Conservation (phyloP, 2,329 filamentous ascomycete species). For the Purpureocillium takamizusanense region DNA sequence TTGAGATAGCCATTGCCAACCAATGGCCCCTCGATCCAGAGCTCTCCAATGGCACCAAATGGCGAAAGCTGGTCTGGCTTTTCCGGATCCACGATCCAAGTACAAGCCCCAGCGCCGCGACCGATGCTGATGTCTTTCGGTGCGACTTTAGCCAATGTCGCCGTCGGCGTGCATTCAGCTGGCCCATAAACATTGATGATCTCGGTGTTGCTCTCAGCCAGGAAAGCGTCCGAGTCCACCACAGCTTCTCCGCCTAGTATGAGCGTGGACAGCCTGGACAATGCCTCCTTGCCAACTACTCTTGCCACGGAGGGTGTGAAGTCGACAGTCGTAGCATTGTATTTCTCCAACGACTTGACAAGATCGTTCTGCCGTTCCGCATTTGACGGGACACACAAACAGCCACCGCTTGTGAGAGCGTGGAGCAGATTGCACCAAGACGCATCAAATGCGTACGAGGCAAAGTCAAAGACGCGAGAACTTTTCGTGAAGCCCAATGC, state of each 20-base stretch:
- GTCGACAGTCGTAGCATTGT: slow-evolving; percentile 6
- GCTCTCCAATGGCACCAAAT: slow-evolving; percentile 10
- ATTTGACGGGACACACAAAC: slow-evolving; percentile 11
- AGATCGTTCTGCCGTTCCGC: slow-evolving; percentile 6
- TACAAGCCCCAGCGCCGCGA: slow-evolving; percentile 2
- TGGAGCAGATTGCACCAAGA: slow-evolving; percentile 11
- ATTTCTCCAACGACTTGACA: slow-evolving; percentile 4
- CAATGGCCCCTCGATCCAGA: slow-evolving; percentile 10
- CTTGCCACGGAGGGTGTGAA: slow-evolving; percentile 11
- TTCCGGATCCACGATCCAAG: slow-evolving; percentile 10
- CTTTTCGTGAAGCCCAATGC: slow-evolving; percentile 7
- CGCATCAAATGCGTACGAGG: slow-evolving; percentile 13
- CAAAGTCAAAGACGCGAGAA: slow-evolving; percentile 13
- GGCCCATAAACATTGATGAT: slow-evolving; percentile 14
- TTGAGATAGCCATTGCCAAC: slow-evolving; percentile 12
- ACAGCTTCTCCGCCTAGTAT: slow-evolving; percentile 10
- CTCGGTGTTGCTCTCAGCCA: slow-evolving; percentile 6
- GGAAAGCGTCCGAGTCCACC: slow-evolving; percentile 2
- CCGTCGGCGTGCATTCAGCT: slow-evolving; percentile 9
- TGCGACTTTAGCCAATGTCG: slow-evolving; percentile 1
- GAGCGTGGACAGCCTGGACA: slow-evolving; percentile 8
- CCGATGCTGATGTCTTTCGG: slow-evolving; percentile 4
- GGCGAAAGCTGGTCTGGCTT: slow-evolving; percentile 7
- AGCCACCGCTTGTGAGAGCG: slow-evolving; percentile 9
- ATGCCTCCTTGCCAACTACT: slow-evolving; percentile 3